phyloP scores from a whole-genome alignment of 2,329 filamentous ascomycete genomes.

The Huntiella abstrusa region DNA sequence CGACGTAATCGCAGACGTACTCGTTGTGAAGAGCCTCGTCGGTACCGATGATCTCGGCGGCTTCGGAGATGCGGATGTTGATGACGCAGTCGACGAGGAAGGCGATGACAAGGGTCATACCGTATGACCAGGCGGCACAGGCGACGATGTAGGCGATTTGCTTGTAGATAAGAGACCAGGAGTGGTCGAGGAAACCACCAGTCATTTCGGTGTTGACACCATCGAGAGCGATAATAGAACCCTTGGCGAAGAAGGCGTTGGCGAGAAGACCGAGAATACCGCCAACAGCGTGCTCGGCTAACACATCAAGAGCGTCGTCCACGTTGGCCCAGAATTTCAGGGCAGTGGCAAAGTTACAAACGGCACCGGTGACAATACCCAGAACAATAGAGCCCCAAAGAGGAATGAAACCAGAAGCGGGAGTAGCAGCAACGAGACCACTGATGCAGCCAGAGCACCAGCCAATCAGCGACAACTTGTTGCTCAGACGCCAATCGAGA shows the following conservation, averaged over 20 bases:
- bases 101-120: constrained; percentile 54
- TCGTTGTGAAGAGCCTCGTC: constrained; percentile 81
- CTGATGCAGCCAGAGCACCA: constrained; percentile 57
- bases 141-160: constrained; percentile 62
- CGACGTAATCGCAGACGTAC: constrained; percentile 80
- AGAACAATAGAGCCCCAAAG: constrained; percentile 49
- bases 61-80: constrained; percentile 59
- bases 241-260: constrained; percentile 53
- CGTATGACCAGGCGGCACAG: constrained; percentile 47
- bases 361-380: constrained; percentile 45
- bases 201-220: constrained; percentile 50
- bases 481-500: constrained; percentile 83
- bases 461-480: constrained; percentile 75
- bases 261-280: constrained; percentile 52
- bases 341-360: constrained; percentile 52
- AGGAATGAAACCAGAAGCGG: constrained; percentile 48
- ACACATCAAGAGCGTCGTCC: constrained; percentile 54
- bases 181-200: constrained; percentile 59
- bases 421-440: constrained; percentile 50
- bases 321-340: constrained; percentile 44
- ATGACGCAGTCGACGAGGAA: constrained; percentile 57
- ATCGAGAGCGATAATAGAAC: constrained; percentile 55
- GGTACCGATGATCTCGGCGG: constrained; percentile 73
- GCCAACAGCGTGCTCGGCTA: constrained; percentile 52
- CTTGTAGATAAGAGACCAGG: constrained; percentile 58